A percentile compares a stretch with the other conserved stretches of the same genome.
phyloP scores from a whole-genome alignment of 495 filamentous ascomycete species.

The Penicillium riverlandense region DNA sequence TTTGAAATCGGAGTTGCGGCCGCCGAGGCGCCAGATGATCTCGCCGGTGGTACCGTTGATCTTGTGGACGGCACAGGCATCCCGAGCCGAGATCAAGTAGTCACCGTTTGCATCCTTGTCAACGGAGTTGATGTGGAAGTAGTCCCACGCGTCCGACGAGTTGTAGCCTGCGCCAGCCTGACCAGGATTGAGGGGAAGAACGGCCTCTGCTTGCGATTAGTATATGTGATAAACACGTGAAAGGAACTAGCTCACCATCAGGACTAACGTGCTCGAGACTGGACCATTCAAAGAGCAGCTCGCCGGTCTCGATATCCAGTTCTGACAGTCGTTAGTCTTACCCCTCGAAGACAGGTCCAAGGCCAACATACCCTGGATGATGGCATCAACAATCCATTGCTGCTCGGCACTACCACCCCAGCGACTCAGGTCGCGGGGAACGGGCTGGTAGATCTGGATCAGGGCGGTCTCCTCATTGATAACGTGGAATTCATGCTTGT shows the following conservation, averaged over 20 bases:
- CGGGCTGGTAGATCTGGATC: constrained; percentile 34
- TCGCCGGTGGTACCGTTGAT: constrained; percentile 49
- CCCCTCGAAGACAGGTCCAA: neutral
- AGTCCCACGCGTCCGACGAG: constrained; percentile 37
- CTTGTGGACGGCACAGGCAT: constrained; percentile 47
- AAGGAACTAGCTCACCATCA: constrained; percentile 22
- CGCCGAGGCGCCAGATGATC: constrained; percentile 51
- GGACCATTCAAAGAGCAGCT: constrained; percentile 35
- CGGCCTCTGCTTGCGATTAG: constrained; percentile 27
- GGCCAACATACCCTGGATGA: constrained; percentile 28
- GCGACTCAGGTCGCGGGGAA: constrained; percentile 22
- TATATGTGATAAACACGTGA: neutral
- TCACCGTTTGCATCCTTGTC: constrained; percentile 36
- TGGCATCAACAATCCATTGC: constrained; percentile 39
- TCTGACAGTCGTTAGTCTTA: constrained; percentile 9
- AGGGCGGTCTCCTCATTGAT: constrained; percentile 34
- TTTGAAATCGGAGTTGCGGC: constrained; percentile 35
- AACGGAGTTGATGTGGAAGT: constrained; percentile 33
- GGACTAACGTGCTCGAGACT: constrained; percentile 36
- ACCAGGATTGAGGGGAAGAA: constrained; percentile 44
- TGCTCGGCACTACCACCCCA: constrained; percentile 30
- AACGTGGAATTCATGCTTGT: constrained; percentile 49
- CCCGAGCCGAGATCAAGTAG: constrained; percentile 50
- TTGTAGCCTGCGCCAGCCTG: constrained; percentile 44
- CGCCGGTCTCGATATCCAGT: constrained; percentile 30